These are phyloP conservation scores for Puccinia coronata DNA, from an alignment of 1,284 basidiomycete species.

Conservation along the genomic window DNA sequence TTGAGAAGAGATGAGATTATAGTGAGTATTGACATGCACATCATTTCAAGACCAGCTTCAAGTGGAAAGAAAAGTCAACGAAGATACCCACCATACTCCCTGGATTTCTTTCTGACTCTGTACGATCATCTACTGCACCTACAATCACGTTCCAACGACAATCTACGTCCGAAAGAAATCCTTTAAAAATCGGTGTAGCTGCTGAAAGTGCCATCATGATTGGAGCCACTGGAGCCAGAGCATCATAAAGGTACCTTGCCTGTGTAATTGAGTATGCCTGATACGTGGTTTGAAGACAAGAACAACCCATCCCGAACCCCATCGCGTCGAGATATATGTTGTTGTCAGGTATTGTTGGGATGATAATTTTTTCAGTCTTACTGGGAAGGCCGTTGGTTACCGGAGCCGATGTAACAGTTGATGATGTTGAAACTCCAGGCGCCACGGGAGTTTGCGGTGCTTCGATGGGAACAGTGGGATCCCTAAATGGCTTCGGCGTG, in stretches of 20 bases:
- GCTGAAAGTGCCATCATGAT: constrained; percentile 95
- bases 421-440: background rate
- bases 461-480: constrained; percentile 84
- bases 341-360: constrained; percentile 82
- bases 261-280: constrained; percentile 91
- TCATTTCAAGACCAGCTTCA: background rate
- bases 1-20: constrained; percentile 47
- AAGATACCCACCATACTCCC: constrained; percentile 64
- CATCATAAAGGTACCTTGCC: constrained; percentile 90
- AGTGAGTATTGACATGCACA: background rate
- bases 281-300: constrained; percentile 95
- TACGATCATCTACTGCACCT: constrained; percentile 93
- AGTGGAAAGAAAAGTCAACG: constrained; percentile 40
- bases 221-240: constrained; percentile 87
- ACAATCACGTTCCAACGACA: constrained; percentile 98
- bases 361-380: constrained; percentile 65
- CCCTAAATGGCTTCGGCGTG: constrained; percentile 84
- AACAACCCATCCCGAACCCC: constrained; percentile 99
- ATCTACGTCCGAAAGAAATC: constrained; percentile 93
- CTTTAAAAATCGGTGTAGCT: constrained; percentile 89
- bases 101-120: constrained; percentile 85
- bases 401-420: background rate
- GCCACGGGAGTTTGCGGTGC: background rate
- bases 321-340: constrained; percentile 99
- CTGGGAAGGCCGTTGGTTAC: constrained; percentile 63